Conservation (phyloP, 225 moss, liverwort and hornwort species). For the Bryoerythrophyllum caledonicum region DNA sequence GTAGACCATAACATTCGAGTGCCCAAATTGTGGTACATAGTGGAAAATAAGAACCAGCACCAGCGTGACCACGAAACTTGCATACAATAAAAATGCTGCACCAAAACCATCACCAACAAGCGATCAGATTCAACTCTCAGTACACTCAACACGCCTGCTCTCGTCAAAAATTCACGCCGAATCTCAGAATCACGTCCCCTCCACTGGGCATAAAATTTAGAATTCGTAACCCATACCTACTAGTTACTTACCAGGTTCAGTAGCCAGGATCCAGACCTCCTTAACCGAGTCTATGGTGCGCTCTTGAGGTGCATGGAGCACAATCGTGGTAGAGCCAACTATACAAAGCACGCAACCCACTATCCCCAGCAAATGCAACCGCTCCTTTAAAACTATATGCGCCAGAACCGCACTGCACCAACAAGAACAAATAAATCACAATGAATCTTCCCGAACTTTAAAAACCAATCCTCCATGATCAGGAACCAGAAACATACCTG, state of each 20-base stretch:
- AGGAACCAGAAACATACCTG: constrained; percentile 42
- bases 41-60: constrained; percentile 93
- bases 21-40: constrained; percentile 85
- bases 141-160: not conserved
- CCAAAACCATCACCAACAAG: constrained; percentile 33
- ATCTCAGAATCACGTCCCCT: constrained; percentile 1
- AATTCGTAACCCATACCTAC: not conserved
- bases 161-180: not conserved
- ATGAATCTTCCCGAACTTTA: not conserved
- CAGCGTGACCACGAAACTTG: constrained; percentile 76
- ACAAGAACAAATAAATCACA: constrained; percentile 5
- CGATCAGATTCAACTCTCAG: constrained; percentile 5
- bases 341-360: constrained; percentile 95
- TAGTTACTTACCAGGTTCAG: constrained; percentile 72
- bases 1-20: constrained; percentile 96
- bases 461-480: not conserved
- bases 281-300: constrained; percentile 74
- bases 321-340: constrained; percentile 90
- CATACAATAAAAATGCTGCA: constrained; percentile 81
- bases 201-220: not conserved
- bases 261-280: constrained; percentile 85
- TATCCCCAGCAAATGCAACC: constrained; percentile 83
- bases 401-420: constrained; percentile 83
- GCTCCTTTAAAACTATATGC: constrained; percentile 90
- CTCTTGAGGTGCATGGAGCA: constrained; percentile 94